Evolutionary conservation across 2,329 filamentous ascomycete genomes (phyloP).

Genomic region (Alternaria ventricosa): DNA sequence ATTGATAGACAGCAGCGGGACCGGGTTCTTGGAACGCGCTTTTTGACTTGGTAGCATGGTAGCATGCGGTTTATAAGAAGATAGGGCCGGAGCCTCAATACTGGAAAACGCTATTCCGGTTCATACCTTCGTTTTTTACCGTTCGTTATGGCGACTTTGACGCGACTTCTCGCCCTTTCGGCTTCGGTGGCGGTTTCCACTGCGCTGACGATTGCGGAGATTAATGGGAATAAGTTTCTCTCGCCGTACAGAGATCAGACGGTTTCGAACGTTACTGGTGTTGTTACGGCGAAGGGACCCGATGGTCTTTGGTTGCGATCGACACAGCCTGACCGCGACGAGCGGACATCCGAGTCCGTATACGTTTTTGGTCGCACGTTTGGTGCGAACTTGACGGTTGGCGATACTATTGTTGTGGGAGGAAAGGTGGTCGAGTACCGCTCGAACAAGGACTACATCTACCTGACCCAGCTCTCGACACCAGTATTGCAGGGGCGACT

Average conservation of each 20-base stretch:
- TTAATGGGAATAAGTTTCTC: constrained; percentile 70
- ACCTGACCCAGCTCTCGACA: constrained; percentile 67
- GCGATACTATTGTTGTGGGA: constrained; percentile 67
- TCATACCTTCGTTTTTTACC: not conserved
- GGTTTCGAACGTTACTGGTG: constrained; percentile 66
- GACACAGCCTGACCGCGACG: constrained; percentile 61
- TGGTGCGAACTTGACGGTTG: constrained; percentile 56
- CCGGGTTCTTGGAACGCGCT: constrained; percentile 5
- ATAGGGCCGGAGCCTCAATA: not conserved
- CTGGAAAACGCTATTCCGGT: not conserved
- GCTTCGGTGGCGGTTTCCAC: constrained; percentile 22
- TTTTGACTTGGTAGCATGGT: not conserved
- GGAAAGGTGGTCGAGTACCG: constrained; percentile 68
- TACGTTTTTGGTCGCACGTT: constrained; percentile 67
- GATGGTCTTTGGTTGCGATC: constrained; percentile 71
- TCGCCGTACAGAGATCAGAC: constrained; percentile 65
- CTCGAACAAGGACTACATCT: constrained; percentile 63
- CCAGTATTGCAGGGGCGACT: constrained; percentile 62
- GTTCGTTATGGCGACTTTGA: constrained; percentile 18
- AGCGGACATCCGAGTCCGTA: constrained; percentile 67
- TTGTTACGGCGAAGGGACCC: constrained; percentile 69
- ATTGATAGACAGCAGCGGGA: constrained; percentile 1
- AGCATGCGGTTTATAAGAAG: not conserved
- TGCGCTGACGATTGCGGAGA: constrained; percentile 59
- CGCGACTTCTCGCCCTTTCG: constrained; percentile 24